Evolutionary conservation across 2,329 filamentous ascomycete species (phyloP), one percentile per base, ranked within the genome.

Genomic region (Claviceps fusiformis): DNA sequence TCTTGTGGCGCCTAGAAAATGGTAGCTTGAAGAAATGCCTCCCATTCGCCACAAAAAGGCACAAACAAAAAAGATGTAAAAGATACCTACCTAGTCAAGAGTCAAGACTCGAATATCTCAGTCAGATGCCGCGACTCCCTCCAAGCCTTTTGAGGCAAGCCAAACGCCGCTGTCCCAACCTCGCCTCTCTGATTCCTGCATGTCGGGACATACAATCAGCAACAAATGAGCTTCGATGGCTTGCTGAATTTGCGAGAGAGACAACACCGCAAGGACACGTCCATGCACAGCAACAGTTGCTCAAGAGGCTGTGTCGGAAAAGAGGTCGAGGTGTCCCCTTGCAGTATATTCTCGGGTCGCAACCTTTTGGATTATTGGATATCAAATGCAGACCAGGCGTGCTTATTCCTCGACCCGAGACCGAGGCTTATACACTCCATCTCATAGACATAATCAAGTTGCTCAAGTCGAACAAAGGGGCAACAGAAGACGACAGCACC

Each of bases 291-390:
- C 62, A 55, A 17, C 29, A 19, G 24, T 57, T 80, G n/a, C 41
- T 54, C 2, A 59, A 67, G 8, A 58, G 63, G 1, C 67, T 83
- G 7, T 81, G 78, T 58, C 67, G 67, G 4, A 68, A 72, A 51
- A 73, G 82, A 39, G 74, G 77, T 9, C 69, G 67, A 9, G 89
- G 89, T 1, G 79, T 83, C 56, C 93, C 93, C 1, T 71, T 98
- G 39, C 93, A 97, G 68, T 97, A 97, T 66, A 77, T 97, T 27
- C 73, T 98, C 1, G 90, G 90, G 3, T 83, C 84, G 5, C 90
- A 96, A 67, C 93, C 86, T 1, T 97, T 98, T 70, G 92, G 91
- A 0, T 73, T 81, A 5, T 71, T 97, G 17, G 86, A 95, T 46
- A 86, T 98, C 49, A 71, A 77, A 54, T 96, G 91, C 65, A 75